These are phyloP conservation scores for Cladorrhinum sp. DNA, from an alignment of 2,329 filamentous ascomycete genomes.

Conservation along the genomic window DNA sequence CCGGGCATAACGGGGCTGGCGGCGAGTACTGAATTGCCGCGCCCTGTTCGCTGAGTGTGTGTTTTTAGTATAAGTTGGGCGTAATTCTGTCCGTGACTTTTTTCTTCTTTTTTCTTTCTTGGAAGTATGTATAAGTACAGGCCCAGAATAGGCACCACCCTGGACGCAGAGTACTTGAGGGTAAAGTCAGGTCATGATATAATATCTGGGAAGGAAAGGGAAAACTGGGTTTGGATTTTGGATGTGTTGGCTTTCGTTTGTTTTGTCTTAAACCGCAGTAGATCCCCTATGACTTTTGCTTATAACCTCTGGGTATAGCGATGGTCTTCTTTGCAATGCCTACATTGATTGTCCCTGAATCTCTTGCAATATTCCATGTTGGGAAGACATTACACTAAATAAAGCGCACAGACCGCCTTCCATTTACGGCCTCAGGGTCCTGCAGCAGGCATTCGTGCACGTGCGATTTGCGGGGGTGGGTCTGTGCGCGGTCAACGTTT, in stretches of 20 bases:
- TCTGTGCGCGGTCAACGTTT: background rate
- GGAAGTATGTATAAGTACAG: constrained; percentile 21
- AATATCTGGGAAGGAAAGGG: background rate
- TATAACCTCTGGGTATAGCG: too few species aligned
- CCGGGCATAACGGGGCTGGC: constrained; percentile 56
- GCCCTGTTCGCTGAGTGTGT: background rate
- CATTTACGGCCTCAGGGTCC: background rate
- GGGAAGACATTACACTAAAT: background rate
- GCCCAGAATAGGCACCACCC: background rate
- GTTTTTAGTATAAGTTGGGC: background rate
- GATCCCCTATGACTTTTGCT: constrained; percentile 2
- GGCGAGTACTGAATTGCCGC: constrained; percentile 46
- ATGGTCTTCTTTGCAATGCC: background rate
- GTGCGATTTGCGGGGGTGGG: constrained; percentile 1
- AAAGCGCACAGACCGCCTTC: constrained; percentile 4
- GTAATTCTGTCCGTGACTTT: background rate
- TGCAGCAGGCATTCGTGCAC: background rate
- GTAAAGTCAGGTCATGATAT: background rate
- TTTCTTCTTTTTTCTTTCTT: constrained; percentile 5
- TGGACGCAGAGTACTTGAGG: constrained; percentile 4
- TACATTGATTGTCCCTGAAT: background rate
- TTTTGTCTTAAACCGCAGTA: background rate
- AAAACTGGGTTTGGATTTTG: background rate
- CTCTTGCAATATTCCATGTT: background rate
- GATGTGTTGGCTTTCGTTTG: background rate